Base-by-base conservation (phyloP, 495 filamentous ascomycete genomes). In the Entonaema liquescens region DNA sequence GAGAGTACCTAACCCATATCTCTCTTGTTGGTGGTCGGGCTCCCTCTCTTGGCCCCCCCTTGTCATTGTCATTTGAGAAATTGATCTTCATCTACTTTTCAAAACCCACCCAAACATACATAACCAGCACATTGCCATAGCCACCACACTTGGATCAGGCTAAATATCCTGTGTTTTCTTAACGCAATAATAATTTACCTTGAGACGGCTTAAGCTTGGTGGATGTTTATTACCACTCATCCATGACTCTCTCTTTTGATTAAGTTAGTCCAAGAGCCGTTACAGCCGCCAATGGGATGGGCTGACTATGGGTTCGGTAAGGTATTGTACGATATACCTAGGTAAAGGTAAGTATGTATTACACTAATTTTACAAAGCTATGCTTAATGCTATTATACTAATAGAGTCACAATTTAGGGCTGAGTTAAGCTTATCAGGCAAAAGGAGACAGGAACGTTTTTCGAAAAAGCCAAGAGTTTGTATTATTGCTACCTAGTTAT, bases 1-100 rank as follows among this genome's bases (percentile, higher is more conserved):
- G 17, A 25, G 11, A 5, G 7, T 65, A 72, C 70, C 70, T 68
- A 68, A 68, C 70, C 70, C 70, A 65, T 60, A 61, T 61, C 56
- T 62, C 64, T 44, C 5, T 7, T 33, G 31, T 33, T 56, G 47
- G 59, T 55, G 28, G 28, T 40, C 42, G 44, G 49, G 42, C n/a
- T 5, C 13, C n/a, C n/a, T n/a, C 12, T 29, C 65, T 68, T 68
- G 65, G 70, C 61, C 33, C 15, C 35, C n/a, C n/a, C n/a, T n/a
- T n/a, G n/a, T n/a, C n/a, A n/a, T n/a, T 44, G 33, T 57, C 28
- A 28, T 66, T 53, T 26, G 2, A 56, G 65, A 38, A 57, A 68
- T 65, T 65, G 65, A 28, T 21, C 38, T 54, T 44, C 60, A 61
- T 55, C 33, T 55, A 21, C 38, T 35, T 60, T 44, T 17, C 31